Evolutionary conservation across 768 basidiomycete genomes (phyloP).

Genomic region (Mycena floridula): DNA sequence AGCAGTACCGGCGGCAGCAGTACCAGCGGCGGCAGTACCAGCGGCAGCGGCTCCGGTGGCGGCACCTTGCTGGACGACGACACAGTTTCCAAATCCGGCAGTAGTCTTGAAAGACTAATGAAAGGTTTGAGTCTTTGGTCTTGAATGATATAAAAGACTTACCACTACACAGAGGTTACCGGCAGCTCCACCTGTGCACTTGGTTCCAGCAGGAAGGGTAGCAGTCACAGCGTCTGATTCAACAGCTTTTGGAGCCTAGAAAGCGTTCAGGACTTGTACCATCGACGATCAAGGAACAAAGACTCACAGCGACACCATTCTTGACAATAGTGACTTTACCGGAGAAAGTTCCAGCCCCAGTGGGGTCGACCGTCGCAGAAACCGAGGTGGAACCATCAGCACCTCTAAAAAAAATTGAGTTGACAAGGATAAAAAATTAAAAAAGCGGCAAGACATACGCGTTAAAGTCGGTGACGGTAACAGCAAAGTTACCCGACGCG

Average conservation of each 20-base stretch:
- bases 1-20: not conserved
- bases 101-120: conserved; percentile 37
- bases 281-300: not conserved
- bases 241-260: not conserved
- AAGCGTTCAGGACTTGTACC: not conserved
- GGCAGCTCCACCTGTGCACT: conserved; percentile 41
- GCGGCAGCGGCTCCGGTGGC: not conserved
- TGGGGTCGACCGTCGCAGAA: conserved; percentile 37
- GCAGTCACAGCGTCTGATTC: conserved; percentile 15
- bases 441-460: not conserved
- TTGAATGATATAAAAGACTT: conserved; percentile 10
- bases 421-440: not conserved
- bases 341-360: conserved; percentile 26
- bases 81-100: conserved; percentile 39
- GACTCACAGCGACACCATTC: conserved; percentile 44
- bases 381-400: conserved; percentile 43
- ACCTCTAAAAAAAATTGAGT: conserved; percentile 24
- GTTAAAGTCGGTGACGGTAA: not conserved
- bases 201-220: conserved; percentile 40
- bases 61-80: not conserved
- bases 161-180: conserved; percentile 44
- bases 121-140: not conserved
- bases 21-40: not conserved
- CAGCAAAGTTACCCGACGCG: not conserved
- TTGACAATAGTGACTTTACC: conserved; percentile 34